Evolutionary conservation across 441 rosid genomes (phyloP), one percentile per base, ranked within the genome.

Genomic region (Adansonia madagascariensis): DNA sequence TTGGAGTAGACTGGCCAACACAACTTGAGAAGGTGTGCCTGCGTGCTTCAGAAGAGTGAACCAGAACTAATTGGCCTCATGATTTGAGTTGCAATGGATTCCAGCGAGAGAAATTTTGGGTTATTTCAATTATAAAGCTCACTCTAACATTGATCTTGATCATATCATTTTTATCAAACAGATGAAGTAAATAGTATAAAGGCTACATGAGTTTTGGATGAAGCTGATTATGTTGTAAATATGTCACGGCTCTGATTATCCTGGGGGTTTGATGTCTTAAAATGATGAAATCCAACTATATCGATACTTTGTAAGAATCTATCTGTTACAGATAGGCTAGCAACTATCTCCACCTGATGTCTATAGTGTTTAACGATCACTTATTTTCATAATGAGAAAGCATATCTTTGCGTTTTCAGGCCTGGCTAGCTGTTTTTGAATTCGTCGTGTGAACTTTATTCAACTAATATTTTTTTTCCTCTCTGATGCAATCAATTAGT

Each of bases 1-100:
- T 89, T 3, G 90, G 89, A 56, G 85, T 74, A 75, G 86, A 82
- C 75, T 85, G 89, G 89, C 74, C 87, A 46, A 41, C 78, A 57
- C 87, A 82, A 63, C 82, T 85, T 49, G 89, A 87, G 80, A 86
- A 79, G 80, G 66, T 76, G 74, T 79, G 77, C 77, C 72, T 82
- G 80, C 78, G 39, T 63, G 63, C 80, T 61, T 74, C 83, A 27
- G 86, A 84, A 62, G 82, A 75, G 67, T 50, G 77, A 80, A 69
- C 44, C 27, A 75, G 46, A 80, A 66, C 41, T 78, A 72, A 69
- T 57, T 10, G 63, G 53, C 49, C 57, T 44, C 39, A 9, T 27
- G 49, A 41, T 82, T 80, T 49, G 70, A 57, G 43, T 70, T 70
- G 27, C 56, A 63, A 61, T 44, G 5, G 47, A 60, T 53, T 67